Base-by-base conservation (phyloP, 306 rosid genomes). In the Biancaea sappan region DNA sequence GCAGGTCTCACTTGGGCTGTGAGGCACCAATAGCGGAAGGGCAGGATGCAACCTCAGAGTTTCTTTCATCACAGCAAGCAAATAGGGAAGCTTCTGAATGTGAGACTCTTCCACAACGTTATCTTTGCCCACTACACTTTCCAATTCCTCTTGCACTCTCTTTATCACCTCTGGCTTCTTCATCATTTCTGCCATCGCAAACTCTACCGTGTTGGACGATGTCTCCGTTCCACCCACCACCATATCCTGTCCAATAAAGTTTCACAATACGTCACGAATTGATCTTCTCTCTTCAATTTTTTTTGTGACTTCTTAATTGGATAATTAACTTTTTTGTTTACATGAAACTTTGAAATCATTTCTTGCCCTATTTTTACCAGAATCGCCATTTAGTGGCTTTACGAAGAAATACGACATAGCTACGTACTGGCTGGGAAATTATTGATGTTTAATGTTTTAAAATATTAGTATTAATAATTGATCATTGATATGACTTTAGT, bases 21-120 rank as follows among this genome's bases (percentile, higher is more conserved):
- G 97, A 6, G 94, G 95, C 15, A 89, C 81, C 71, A 91, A 10
- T 0, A 89, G 78, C 1, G 92, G 92, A 65, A 89, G 73, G 0
- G 13, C 74, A 4, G 92, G 88, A 54, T 87, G 91, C 46, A 91
- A 59, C 4, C 94, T 79, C 5, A 91, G 82, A 9, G 89, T 79
- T 85, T 91, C 94, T 75, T 89, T 91, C 89, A 91, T 87, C 19
- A 87, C 89, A 3, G 89, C 94, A 18, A 57, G 71, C 9, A 91
- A 81, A 61, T 89, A 91, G 0, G 87, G 77, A 0, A 91, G 61
- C 12, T 82, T 75, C 7, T 60, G 83, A 58, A 85, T 81, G 66
- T 89, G 82, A 4, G 83, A 84, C 77, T 89, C 97, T 81, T 91
- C 97, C 2, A 91, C 92, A 3, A 77, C 50, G 26, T 61, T 75